A percentile compares a stretch with the other conserved stretches of the same genome.
Evolutionary conservation across 495 filamentous ascomycete species (phyloP).

Genomic region (Annulohypoxylon nitens): DNA sequence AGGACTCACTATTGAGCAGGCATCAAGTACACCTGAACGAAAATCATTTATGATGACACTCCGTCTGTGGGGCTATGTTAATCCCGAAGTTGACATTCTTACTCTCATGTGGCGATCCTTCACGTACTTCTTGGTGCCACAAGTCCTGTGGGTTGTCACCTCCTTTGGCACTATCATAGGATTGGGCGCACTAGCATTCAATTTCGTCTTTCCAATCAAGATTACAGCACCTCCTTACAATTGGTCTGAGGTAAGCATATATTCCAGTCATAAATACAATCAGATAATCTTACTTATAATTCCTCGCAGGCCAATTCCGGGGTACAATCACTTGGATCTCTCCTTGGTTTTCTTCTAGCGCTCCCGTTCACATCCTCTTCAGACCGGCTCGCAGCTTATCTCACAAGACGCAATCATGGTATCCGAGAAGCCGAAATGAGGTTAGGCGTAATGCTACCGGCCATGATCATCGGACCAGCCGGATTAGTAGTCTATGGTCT

Average conservation of each 20-base stretch:
- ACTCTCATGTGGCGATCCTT: slow-evolving; percentile 65
- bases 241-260: slow-evolving; percentile 43
- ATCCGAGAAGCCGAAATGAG: slow-evolving; percentile 81
- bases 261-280: neutral
- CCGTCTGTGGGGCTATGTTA: slow-evolving; percentile 56
- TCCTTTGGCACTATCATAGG: slow-evolving; percentile 58
- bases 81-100: slow-evolving; percentile 61
- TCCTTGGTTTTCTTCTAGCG: slow-evolving; percentile 67
- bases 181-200: slow-evolving; percentile 53
- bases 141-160: slow-evolving; percentile 69
- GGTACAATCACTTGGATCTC: slow-evolving; percentile 67
- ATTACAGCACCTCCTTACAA: slow-evolving; percentile 64
- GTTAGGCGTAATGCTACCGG: slow-evolving; percentile 71
- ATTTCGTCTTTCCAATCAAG: slow-evolving; percentile 72
- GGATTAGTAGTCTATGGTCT: slow-evolving; percentile 73
- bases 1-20: slow-evolving; percentile 36
- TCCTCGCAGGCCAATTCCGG: slow-evolving; percentile 68
- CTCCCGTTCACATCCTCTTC: slow-evolving; percentile 62
- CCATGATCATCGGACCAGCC: slow-evolving; percentile 67
- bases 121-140: slow-evolving; percentile 67
- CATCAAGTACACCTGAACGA: slow-evolving; percentile 43
- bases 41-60: slow-evolving; percentile 62
- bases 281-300: slow-evolving; percentile 54
- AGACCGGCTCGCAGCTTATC: slow-evolving; percentile 70
- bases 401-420: slow-evolving; percentile 69